Evolutionary conservation across 257 asterid genomes (phyloP).

Genomic region (Nyctanthes arbortristis): DNA sequence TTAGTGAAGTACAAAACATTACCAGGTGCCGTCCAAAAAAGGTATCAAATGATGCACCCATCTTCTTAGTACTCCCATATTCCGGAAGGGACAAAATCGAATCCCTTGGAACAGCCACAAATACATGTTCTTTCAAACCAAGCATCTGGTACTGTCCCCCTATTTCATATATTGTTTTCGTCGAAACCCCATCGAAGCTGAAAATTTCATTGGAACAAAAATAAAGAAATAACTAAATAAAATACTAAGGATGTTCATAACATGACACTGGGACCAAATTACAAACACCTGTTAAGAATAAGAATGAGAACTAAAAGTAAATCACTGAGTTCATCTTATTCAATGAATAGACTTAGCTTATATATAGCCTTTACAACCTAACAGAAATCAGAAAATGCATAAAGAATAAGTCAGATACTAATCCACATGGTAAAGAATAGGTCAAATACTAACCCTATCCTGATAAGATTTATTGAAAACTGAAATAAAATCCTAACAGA

Average conservation of each 20-base stretch:
- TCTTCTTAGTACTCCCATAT: constrained; percentile 55
- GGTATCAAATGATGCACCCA: constrained; percentile 89
- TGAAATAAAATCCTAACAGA: no score
- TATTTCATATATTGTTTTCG: constrained; percentile 54
- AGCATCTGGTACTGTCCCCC: constrained; percentile 82
- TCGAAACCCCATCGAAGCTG: constrained; percentile 76
- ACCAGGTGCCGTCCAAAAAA: constrained; percentile 87
- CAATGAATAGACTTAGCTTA: no score
- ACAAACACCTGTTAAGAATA: no score
- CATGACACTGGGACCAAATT: constrained; percentile 12
- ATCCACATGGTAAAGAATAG: no score
- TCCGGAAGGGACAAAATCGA: constrained; percentile 72
- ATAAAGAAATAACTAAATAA: neutral
- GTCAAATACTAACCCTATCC: no score
- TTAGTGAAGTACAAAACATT: constrained; percentile 2
- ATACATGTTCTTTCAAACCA: constrained; percentile 59
- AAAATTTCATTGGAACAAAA: no score
- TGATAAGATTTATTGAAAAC: no score
- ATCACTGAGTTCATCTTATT: no score
- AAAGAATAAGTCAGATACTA: no score
- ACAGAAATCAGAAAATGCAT: no score
- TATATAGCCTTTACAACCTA: no score
- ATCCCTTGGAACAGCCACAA: constrained; percentile 79
- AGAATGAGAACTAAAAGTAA: no score
- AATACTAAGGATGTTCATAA: neutral